phyloP scores from a whole-genome alignment of 495 filamentous ascomycete genomes.

The Aspergillus nanangensis region DNA sequence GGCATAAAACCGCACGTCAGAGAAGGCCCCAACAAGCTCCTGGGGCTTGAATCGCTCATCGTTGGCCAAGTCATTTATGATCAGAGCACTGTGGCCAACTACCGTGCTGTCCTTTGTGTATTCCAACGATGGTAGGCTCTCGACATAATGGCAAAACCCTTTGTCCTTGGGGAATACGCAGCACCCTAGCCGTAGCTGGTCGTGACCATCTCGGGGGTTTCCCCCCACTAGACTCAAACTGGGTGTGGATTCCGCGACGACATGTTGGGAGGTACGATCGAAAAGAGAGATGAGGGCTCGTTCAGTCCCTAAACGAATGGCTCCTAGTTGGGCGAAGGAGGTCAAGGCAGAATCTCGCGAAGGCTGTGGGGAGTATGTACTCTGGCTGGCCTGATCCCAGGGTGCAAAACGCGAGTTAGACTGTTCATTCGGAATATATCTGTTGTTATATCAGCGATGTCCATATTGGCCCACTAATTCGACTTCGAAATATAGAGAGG shows the following conservation, averaged over 20 bases:
- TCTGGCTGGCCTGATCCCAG: conserved; percentile 10
- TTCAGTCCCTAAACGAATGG: conserved; percentile 41
- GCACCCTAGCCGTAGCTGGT: conserved; percentile 35
- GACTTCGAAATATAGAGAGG: no score
- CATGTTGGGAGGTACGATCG: conserved; percentile 45
- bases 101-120: conserved; percentile 11
- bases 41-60: conserved; percentile 18
- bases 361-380: conserved; percentile 11
- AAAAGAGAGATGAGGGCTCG: conserved; percentile 52
- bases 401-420: conserved; percentile 15
- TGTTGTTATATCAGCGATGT: no score
- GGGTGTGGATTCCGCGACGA: conserved; percentile 56
- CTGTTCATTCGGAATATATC: conserved; percentile 15
- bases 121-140: background rate
- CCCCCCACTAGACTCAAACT: conserved; percentile 37
- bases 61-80: conserved; percentile 12
- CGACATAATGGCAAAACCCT: conserved; percentile 40
- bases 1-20: conserved; percentile 51
- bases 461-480: no score
- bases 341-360: conserved; percentile 54
- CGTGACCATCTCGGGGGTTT: conserved; percentile 18
- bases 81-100: conserved; percentile 15
- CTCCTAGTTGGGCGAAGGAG: conserved; percentile 55
- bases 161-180: conserved; percentile 35
- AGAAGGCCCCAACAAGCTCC: conserved; percentile 23